Conservation (phyloP, 2,329 filamentous ascomycete species). For the Bipolaris oryzae region DNA sequence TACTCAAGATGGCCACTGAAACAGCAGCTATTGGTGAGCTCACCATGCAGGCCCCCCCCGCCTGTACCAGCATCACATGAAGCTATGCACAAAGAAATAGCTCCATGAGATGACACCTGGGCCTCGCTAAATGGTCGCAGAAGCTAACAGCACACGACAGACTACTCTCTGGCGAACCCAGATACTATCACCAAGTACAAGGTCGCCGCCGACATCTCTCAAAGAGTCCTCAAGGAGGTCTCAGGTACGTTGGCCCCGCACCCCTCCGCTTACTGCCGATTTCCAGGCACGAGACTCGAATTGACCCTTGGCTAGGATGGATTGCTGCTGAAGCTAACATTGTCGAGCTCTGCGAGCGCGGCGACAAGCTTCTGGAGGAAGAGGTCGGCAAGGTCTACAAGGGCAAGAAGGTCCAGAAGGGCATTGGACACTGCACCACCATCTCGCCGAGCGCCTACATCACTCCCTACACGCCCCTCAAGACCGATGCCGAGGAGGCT, state of each 20-base stretch:
- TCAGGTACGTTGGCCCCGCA: slow-evolving; percentile 53
- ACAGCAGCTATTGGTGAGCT: slow-evolving; percentile 40
- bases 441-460: slow-evolving; percentile 93
- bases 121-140: slow-evolving; percentile 26
- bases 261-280: not conserved
- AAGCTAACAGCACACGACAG: slow-evolving; percentile 55
- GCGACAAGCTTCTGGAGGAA: slow-evolving; percentile 92
- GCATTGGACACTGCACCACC: slow-evolving; percentile 91
- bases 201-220: slow-evolving; percentile 91
- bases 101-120: slow-evolving; percentile 13
- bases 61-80: not conserved
- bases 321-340: slow-evolving; percentile 89
- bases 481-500: slow-evolving; percentile 85
- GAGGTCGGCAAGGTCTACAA: slow-evolving; percentile 96
- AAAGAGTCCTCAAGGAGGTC: slow-evolving; percentile 92
- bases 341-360: slow-evolving; percentile 90
- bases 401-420: slow-evolving; percentile 96
- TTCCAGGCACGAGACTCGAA: slow-evolving; percentile 11
- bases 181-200: slow-evolving; percentile 99
- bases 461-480: slow-evolving; percentile 94
- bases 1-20: slow-evolving; percentile 45
- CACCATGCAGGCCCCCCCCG: not conserved
- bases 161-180: slow-evolving; percentile 88
- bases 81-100: not conserved
- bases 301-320: slow-evolving; percentile 58